Percentiles rank a stretch among this genome's conserved stretches.
Conservation (phyloP, 768 basidiomycete genomes). For the Mycena filopes region DNA sequence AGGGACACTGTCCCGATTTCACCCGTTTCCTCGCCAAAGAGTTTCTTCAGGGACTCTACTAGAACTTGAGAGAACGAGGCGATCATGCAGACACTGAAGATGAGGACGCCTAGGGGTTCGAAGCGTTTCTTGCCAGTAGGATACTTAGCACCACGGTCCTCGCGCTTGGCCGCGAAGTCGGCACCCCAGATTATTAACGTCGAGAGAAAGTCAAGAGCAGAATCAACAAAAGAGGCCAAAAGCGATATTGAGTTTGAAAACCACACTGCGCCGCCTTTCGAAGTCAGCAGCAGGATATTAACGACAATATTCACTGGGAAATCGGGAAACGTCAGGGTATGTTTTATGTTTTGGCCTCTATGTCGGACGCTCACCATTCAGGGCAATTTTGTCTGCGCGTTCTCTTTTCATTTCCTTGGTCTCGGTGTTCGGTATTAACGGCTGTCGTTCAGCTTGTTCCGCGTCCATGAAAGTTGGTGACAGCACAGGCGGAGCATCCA, state of each 20-base stretch:
- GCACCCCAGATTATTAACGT: conserved; percentile 34
- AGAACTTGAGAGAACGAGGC: conserved; percentile 33
- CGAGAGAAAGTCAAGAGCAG: conserved; percentile 33
- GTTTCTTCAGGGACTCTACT: conserved; percentile 27
- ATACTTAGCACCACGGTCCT: conserved; percentile 26
- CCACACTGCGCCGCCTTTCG: conserved; percentile 29
- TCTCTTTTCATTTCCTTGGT: conserved; percentile 24
- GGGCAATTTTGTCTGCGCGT: conserved; percentile 31
- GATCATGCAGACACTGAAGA: conserved; percentile 36
- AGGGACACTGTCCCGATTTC: conserved; percentile 30
- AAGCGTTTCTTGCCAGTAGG: conserved; percentile 35
- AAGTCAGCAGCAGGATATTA: conserved; percentile 26
- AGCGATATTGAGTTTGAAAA: conserved; percentile 33
- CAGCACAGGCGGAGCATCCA: conserved; percentile 10
- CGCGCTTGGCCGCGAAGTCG: conserved; percentile 29
- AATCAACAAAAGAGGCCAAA: conserved; percentile 35
- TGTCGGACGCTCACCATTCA: conserved; percentile 23
- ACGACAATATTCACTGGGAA: conserved; percentile 30
- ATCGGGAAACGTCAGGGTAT: background rate
- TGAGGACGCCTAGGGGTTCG: conserved; percentile 34
- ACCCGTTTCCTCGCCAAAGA: conserved; percentile 22
- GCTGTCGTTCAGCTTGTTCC: conserved; percentile 27
- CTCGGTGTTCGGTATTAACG: conserved; percentile 21
- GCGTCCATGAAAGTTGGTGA: conserved; percentile 17
- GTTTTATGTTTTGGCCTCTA: no score